A percentile compares a stretch with the other conserved stretches of the same genome.
Conservation (phyloP, 352 stramenopile species). For the Pythium angustatum region DNA sequence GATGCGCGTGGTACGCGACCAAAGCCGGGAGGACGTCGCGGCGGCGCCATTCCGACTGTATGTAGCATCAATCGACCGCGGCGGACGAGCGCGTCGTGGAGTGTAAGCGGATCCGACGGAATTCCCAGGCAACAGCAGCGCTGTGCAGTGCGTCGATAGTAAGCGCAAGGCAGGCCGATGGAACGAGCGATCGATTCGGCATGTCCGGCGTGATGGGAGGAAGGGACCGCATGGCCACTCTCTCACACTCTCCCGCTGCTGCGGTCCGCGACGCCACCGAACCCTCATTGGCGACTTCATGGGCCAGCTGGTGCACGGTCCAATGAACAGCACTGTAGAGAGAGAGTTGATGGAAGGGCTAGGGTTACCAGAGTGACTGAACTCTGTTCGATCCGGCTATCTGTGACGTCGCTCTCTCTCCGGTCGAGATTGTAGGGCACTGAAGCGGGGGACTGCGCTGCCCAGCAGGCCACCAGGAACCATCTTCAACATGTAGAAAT, state of each 20-base stretch:
- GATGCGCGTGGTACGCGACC: background rate
- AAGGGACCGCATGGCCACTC: background rate
- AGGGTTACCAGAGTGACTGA: background rate
- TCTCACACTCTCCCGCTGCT: background rate
- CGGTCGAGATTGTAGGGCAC: background rate
- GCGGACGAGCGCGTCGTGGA: background rate
- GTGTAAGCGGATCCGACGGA: no score
- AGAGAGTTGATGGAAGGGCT: no score
- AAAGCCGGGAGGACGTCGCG: background rate
- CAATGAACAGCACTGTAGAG: conserved; percentile 2
- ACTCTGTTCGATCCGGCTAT: background rate
- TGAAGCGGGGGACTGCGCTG: background rate
- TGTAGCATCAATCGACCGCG: background rate
- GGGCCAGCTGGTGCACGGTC: background rate
- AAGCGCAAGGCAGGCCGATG: background rate
- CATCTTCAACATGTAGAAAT: background rate
- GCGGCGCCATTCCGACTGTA: background rate
- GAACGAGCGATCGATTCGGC: background rate
- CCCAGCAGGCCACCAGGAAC: background rate
- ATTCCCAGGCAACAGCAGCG: no score
- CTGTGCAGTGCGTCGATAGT: background rate
- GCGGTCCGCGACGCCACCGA: background rate
- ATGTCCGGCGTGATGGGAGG: background rate
- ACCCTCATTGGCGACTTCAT: conserved; percentile 1
- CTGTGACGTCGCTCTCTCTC: conserved; percentile 1